phyloP scores from a whole-genome alignment of 805 yeast genomes.

The Lachancea nothofagi region DNA sequence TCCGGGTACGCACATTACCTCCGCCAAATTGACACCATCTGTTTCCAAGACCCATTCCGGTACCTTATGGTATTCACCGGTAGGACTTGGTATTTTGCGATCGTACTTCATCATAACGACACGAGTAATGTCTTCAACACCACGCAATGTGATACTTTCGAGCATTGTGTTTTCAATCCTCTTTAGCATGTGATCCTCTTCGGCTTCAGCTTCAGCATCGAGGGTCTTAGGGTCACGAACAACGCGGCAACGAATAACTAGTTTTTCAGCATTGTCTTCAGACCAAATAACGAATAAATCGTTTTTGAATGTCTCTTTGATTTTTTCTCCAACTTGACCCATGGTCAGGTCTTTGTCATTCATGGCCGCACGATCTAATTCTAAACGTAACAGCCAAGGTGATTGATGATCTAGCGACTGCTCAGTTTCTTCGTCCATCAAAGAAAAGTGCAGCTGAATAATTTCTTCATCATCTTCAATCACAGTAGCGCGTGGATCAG shows the following conservation, averaged over 20 bases:
- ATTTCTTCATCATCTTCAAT: constrained; percentile 96
- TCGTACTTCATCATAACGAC: constrained; percentile 78
- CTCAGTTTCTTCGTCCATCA: constrained; percentile 97
- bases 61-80: constrained; percentile 83
- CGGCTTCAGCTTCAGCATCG: constrained; percentile 91
- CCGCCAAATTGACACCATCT: constrained; percentile 94
- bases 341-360: constrained; percentile 94
- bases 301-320: constrained; percentile 86
- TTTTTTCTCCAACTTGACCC: constrained; percentile 97
- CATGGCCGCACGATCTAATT: constrained; percentile 97
- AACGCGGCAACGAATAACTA: constrained; percentile 96
- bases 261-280: constrained; percentile 96
- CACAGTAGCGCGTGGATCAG: constrained; percentile 96
- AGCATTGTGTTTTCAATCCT: constrained; percentile 95
- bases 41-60: constrained; percentile 99
- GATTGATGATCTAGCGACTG: constrained; percentile 90
- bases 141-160: constrained; percentile 89
- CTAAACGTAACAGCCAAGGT: constrained; percentile 96
- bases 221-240: constrained; percentile 91
- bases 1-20: constrained; percentile 92
- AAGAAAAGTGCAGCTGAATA: constrained; percentile 93
- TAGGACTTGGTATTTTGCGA: constrained; percentile 60
- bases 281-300: constrained; percentile 98
- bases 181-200: constrained; percentile 94
- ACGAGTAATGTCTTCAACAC: constrained; percentile 89